phyloP scores from a whole-genome alignment of 371 early-diverging fungal genomes.

The Haplosporangium sp. region DNA sequence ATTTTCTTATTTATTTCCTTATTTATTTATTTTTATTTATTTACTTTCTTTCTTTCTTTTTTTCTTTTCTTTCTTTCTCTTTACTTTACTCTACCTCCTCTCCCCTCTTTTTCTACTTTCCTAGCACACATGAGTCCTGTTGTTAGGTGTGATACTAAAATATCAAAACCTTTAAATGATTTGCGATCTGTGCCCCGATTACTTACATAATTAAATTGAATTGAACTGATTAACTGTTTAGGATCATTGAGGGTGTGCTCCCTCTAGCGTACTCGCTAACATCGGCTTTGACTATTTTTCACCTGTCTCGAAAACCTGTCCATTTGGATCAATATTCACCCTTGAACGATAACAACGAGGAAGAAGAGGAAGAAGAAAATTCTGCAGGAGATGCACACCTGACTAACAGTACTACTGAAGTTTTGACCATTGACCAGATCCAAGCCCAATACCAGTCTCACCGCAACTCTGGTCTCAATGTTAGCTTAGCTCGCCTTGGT shows the following conservation, averaged over 20 bases:
- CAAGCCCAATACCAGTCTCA: slow-evolving; percentile 42
- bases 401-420: background rate
- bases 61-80: background rate
- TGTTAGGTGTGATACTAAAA: slow-evolving; percentile 12
- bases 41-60: slow-evolving; percentile 1
- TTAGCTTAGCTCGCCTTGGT: slow-evolving; percentile 43
- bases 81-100: background rate
- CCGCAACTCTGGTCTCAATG: slow-evolving; percentile 32
- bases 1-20: background rate
- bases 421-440: slow-evolving; percentile 25
- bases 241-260: slow-evolving; percentile 26
- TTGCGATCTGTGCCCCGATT: too few species aligned
- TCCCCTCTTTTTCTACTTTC: background rate
- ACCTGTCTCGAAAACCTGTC: slow-evolving; percentile 41
- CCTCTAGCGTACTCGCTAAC: slow-evolving; percentile 37
- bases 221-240: background rate
- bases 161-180: too few species aligned
- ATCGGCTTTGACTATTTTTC: slow-evolving; percentile 27
- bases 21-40: too few species aligned
- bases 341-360: slow-evolving; percentile 21
- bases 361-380: slow-evolving; percentile 11
- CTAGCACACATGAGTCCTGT: slow-evolving; percentile 7
- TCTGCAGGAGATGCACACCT: slow-evolving; percentile 5
- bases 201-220: background rate
- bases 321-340: slow-evolving; percentile 41